Percentiles rank a stretch among this genome's conserved stretches.
Conservation (phyloP, 2,329 filamentous ascomycete species). For the Beauveria brongniartii region DNA sequence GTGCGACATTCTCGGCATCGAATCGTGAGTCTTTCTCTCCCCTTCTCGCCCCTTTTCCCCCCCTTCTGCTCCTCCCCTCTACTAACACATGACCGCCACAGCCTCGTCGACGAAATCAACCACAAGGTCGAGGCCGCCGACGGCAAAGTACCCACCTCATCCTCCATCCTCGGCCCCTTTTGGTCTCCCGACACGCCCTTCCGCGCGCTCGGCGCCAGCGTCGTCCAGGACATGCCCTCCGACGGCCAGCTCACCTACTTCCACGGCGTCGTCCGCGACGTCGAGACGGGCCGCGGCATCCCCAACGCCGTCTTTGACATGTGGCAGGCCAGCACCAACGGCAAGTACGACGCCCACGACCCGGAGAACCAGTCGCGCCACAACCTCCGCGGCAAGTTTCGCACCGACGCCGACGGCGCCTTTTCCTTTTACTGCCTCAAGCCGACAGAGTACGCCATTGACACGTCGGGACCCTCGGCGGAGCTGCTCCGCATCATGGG, state of each 20-base stretch:
- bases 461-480: background rate
- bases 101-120: conserved; percentile 57
- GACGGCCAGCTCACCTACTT: conserved; percentile 55
- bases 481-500: background rate
- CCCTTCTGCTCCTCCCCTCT: background rate
- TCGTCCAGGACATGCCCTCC: conserved; percentile 54
- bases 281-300: conserved; percentile 58
- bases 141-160: conserved; percentile 58
- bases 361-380: conserved; percentile 61
- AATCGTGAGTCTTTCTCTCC: conserved; percentile 43
- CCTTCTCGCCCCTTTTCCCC: background rate
- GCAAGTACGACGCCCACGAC: conserved; percentile 70
- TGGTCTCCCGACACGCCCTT: conserved; percentile 70
- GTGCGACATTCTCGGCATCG: conserved; percentile 65
- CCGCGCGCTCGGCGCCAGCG: conserved; percentile 56
- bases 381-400: conserved; percentile 72
- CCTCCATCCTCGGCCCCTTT: conserved; percentile 69
- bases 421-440: conserved; percentile 69
- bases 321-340: conserved; percentile 70
- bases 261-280: conserved; percentile 60
- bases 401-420: conserved; percentile 59
- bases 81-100: conserved; percentile 19
- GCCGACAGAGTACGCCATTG: conserved; percentile 29
- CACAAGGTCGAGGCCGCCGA: conserved; percentile 56
- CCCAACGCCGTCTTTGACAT: conserved; percentile 64